Percentiles rank a stretch among this genome's conserved stretches.
Evolutionary conservation across 371 early-diverging fungal species (phyloP).

Genomic region (Apophysomyces trapeziformis): DNA sequence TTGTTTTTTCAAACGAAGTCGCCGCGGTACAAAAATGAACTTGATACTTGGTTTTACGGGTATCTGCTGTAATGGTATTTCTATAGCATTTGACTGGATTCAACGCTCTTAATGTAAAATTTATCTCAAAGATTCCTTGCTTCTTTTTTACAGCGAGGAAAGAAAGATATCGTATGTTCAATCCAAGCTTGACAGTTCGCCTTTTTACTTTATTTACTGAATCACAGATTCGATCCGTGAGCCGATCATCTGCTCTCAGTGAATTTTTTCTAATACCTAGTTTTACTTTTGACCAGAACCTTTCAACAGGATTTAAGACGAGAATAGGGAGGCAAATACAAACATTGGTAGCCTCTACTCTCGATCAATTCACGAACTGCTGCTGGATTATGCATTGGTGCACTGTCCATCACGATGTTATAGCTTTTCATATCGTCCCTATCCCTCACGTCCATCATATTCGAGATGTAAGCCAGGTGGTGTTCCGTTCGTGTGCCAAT

Average conservation of each 20-base stretch:
- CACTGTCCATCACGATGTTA: background rate
- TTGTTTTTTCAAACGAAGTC: no score
- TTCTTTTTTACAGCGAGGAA: no score
- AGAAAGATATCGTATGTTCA: no score
- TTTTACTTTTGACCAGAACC: slow-evolving; percentile 15
- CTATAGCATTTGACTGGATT: no score
- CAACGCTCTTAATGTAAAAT: no score
- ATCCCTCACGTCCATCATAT: slow-evolving; percentile 16
- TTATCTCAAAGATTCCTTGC: no score
- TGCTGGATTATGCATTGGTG: slow-evolving; percentile 15
- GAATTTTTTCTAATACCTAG: slow-evolving; percentile 12
- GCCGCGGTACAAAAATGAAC: no score
- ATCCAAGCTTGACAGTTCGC: no score
- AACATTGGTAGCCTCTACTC: slow-evolving; percentile 16
- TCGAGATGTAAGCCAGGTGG: slow-evolving; percentile 12
- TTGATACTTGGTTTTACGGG: no score
- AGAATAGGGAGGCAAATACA: slow-evolving; percentile 13
- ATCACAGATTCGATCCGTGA: slow-evolving; percentile 4
- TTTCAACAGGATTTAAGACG: slow-evolving; percentile 14
- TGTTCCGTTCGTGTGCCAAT: slow-evolving; percentile 13
- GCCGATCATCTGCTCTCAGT: slow-evolving; percentile 13
- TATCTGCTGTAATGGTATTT: no score
- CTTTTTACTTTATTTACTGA: slow-evolving; percentile 10
- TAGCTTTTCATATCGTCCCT: slow-evolving; percentile 10
- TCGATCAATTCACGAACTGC: slow-evolving; percentile 12